Percentiles rank a stretch among this genome's conserved stretches.
These are phyloP conservation scores for Boletus vermiculosoides DNA, from an alignment of 768 basidiomycete species.

Conservation along the genomic window DNA sequence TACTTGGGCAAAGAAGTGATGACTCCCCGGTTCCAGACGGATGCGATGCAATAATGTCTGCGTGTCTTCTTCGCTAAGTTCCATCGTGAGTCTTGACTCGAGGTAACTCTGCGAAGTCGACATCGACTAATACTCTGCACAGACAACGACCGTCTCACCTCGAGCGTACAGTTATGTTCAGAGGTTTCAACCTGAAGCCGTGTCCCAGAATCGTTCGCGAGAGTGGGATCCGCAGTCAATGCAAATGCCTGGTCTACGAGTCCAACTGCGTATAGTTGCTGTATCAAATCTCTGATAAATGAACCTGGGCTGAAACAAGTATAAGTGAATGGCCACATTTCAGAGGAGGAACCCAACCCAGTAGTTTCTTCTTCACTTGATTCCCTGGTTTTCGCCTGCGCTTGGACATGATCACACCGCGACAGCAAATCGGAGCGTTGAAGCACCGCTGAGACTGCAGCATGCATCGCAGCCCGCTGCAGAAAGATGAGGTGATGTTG, in stretches of 20 bases:
- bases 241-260: slow-evolving; percentile 57
- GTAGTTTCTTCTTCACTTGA: slow-evolving; percentile 23
- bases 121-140: slow-evolving; percentile 2
- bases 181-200: slow-evolving; percentile 58
- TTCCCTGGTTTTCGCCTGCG: slow-evolving; percentile 29
- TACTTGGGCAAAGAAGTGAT: slow-evolving; percentile 55
- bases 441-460: slow-evolving; percentile 48
- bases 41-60: slow-evolving; percentile 38
- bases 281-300: slow-evolving; percentile 37
- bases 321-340: slow-evolving; percentile 9
- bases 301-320: slow-evolving; percentile 19
- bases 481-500: slow-evolving; percentile 11
- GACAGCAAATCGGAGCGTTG: slow-evolving; percentile 54
- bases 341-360: slow-evolving; percentile 10
- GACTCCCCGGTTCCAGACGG: slow-evolving; percentile 55
- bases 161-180: slow-evolving; percentile 57
- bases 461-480: slow-evolving; percentile 45
- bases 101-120: slow-evolving; percentile 39
- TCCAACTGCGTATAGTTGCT: slow-evolving; percentile 51
- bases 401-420: slow-evolving; percentile 50
- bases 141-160: slow-evolving; percentile 38
- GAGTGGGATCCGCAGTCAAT: slow-evolving; percentile 48
- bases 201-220: slow-evolving; percentile 46
- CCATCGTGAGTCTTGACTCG: slow-evolving; percentile 55
- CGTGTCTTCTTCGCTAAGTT: slow-evolving; percentile 42